Percentiles rank a stretch among this genome's conserved stretches.
phyloP scores from a whole-genome alignment of 495 filamentous ascomycete species.

The Penicillium taxi region DNA sequence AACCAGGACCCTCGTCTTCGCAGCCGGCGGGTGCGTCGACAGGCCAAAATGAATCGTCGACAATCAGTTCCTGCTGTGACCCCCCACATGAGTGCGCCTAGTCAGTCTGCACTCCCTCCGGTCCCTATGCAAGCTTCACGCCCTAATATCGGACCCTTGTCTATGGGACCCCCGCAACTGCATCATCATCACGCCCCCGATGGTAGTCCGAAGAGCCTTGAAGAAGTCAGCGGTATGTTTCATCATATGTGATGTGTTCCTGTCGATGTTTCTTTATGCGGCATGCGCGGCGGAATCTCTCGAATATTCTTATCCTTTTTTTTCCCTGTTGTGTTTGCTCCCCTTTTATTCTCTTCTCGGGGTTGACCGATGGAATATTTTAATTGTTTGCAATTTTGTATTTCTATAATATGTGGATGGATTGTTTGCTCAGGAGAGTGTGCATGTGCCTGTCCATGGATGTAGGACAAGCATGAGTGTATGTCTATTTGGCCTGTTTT shows the following conservation, averaged over 20 bases:
- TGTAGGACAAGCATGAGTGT: slow-evolving; percentile 15
- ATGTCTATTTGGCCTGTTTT: slow-evolving; percentile 17
- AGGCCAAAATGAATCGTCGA: slow-evolving; percentile 89
- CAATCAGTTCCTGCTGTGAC: slow-evolving; percentile 41
- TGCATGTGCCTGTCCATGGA: slow-evolving; percentile 10
- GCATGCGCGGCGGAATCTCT: slow-evolving; percentile 12
- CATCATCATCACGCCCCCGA: slow-evolving; percentile 80
- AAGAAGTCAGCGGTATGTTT: slow-evolving; percentile 94
- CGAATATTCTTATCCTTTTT: slow-evolving; percentile 15
- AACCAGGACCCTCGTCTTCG: slow-evolving; percentile 89
- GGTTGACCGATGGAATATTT: no score
- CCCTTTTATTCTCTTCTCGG: slow-evolving; percentile 1
- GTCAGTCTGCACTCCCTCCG: slow-evolving; percentile 14
- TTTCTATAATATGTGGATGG: slow-evolving; percentile 6
- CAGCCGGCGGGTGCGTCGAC: slow-evolving; percentile 82
- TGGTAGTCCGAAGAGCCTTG: slow-evolving; percentile 61
- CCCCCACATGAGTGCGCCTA: slow-evolving; percentile 43
- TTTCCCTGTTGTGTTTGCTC: slow-evolving; percentile 3
- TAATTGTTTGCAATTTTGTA: not conserved
- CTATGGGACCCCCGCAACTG: slow-evolving; percentile 58
- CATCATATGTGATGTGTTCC: slow-evolving; percentile 54
- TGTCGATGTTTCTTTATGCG: slow-evolving; percentile 14
- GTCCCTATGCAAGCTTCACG: slow-evolving; percentile 36
- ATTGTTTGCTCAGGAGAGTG: slow-evolving; percentile 5
- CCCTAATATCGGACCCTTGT: slow-evolving; percentile 48